Evolutionary conservation across 1,139 yeast genomes (phyloP), one percentile per base, ranked within the genome.

Genomic region (Entelexis sorbosivorans): DNA sequence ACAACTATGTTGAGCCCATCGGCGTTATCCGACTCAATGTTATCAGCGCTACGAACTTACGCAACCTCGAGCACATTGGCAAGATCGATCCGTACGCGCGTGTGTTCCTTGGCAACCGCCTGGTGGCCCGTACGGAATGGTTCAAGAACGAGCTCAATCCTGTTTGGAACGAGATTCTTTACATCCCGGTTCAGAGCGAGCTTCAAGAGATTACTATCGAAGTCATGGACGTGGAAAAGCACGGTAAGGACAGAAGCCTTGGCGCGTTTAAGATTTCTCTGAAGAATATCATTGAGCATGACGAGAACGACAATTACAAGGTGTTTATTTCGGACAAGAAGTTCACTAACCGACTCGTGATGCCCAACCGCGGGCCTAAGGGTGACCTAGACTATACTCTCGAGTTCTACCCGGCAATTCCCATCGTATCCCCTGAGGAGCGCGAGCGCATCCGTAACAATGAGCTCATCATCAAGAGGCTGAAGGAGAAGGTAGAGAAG

Each of bases 81-180:
- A 85, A 81, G 63, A 80, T 88, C 64, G 97, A 91, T 67, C 98
- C 99, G 40, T 91, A 91, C 64, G 79, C 81, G 17, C 79, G 95
- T 63, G 72, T 89, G 14, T 69, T 87, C 63, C 75, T 87, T 44
- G 88, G 87, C 63, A 91, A 91, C 50, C 73, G 78, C 62, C 80
- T 78, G 60, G 79, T 79, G 64, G 85, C 81, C 32, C 77, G 97
- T 66, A 91, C 97, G 2, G 73, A 77, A 49, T 77, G 84, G n/a
- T 66, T 73, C 52, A 81, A 78, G 24, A 77, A 82, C 20, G 79
- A 86, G 2, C 72, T 81, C 61, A 73, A 82, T 58, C 98, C 99
- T 14, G 78, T 79, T 11, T 93, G 89, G 86, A 81, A 88, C 64
- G 91, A 88, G 66, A 74, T 84, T 2, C 73, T 86, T 51, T 91